A percentile compares a stretch with the other conserved stretches of the same genome.
Evolutionary conservation across 345 rosid species (phyloP).

Genomic region (Salix suchowensis): DNA sequence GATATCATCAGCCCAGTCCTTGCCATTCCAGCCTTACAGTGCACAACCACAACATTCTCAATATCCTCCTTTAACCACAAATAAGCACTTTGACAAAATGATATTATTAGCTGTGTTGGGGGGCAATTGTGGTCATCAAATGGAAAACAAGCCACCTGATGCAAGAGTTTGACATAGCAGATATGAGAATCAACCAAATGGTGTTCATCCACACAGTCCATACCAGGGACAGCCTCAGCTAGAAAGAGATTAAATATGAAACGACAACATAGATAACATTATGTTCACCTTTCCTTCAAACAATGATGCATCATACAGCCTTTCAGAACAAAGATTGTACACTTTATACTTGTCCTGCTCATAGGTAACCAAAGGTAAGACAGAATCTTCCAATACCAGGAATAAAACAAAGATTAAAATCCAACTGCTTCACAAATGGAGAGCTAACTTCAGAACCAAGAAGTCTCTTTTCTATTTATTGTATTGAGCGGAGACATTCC

Average conservation of each 20-base stretch:
- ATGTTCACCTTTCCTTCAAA: conserved; percentile 78
- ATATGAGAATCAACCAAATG: not conserved
- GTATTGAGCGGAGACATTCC: not conserved
- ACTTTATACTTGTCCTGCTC: conserved; percentile 81
- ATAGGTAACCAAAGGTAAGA: conserved; percentile 9
- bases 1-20: conserved; percentile 92
- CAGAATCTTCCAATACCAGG: not conserved
- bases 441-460: not conserved
- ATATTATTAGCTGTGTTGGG: conserved; percentile 69
- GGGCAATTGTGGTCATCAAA: conserved; percentile 91
- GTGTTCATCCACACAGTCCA: not conserved
- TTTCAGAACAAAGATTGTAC: conserved; percentile 85
- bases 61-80: conserved; percentile 86
- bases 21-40: conserved; percentile 95
- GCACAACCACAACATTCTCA: conserved; percentile 89
- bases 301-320: conserved; percentile 81
- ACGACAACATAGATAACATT: not conserved
- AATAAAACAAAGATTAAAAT: not conserved
- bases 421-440: not conserved
- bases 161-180: conserved; percentile 8
- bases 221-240: not conserved
- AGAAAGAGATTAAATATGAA: not conserved
- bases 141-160: conserved; percentile 87
- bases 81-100: conserved; percentile 82
- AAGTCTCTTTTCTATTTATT: not conserved